A percentile compares a stretch with the other conserved stretches of the same genome.
Evolutionary conservation across 805 yeast genomes (phyloP).

Genomic region (Lachancea sp.): DNA sequence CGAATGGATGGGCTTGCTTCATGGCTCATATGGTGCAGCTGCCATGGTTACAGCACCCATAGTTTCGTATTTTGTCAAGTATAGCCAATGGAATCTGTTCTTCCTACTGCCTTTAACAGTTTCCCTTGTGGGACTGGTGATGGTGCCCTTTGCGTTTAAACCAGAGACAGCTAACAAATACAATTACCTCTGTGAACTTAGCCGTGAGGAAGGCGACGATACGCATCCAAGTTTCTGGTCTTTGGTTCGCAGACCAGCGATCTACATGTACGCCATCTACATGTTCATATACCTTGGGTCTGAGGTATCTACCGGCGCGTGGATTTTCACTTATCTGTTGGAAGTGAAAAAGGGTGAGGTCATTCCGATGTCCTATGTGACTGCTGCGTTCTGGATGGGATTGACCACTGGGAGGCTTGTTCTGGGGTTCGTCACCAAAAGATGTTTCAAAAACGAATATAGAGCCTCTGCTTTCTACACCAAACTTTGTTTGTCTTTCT

Average conservation of each 20-base stretch:
- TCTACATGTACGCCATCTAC: slow-evolving; percentile 47
- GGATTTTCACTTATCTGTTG: slow-evolving; percentile 60
- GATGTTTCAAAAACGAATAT: slow-evolving; percentile 41
- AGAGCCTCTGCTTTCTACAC: slow-evolving; percentile 33
- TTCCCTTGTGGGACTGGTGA: slow-evolving; percentile 31
- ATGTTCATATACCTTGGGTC: slow-evolving; percentile 62
- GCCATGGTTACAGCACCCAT: slow-evolving; percentile 65
- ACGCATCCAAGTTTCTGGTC: slow-evolving; percentile 14
- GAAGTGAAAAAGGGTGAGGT: slow-evolving; percentile 46
- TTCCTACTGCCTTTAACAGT: slow-evolving; percentile 32
- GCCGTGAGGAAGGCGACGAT: slow-evolving; percentile 17
- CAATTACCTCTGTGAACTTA: slow-evolving; percentile 19
- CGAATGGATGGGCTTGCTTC: slow-evolving; percentile 53
- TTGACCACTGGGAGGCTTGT: slow-evolving; percentile 56
- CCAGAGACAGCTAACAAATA: slow-evolving; percentile 38
- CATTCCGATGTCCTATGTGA: slow-evolving; percentile 50
- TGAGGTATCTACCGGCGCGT: slow-evolving; percentile 63
- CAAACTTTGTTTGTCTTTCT: slow-evolving; percentile 32
- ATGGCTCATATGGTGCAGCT: slow-evolving; percentile 68
- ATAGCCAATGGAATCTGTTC: slow-evolving; percentile 28
- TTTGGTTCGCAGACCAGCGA: slow-evolving; percentile 29
- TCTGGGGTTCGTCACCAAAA: slow-evolving; percentile 49
- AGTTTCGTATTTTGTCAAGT: slow-evolving; percentile 40
- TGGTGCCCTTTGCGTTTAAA: slow-evolving; percentile 40
- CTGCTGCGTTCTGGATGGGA: slow-evolving; percentile 70